Conservation (phyloP, 257 asterid genomes). For the Cruciata laevipes region DNA sequence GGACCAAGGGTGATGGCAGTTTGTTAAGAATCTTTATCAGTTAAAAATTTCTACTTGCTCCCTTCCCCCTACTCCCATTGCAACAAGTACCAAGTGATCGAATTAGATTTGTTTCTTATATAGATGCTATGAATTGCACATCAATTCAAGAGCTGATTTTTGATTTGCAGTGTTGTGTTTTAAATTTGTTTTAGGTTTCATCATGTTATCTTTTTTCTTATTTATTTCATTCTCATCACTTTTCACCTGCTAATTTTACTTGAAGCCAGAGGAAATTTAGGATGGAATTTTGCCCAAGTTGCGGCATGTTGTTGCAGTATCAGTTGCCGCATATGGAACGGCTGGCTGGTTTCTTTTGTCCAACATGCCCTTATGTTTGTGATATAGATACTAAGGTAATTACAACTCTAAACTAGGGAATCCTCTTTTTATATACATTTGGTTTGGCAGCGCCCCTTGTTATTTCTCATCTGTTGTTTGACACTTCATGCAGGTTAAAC, state of each 20-base stretch:
- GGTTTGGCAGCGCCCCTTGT: background rate
- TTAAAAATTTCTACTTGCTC: too few relatives aligned
- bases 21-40: too few relatives aligned
- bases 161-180: background rate
- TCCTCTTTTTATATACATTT: background rate
- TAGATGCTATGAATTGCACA: too few relatives aligned
- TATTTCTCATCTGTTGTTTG: background rate
- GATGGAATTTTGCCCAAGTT: constrained; percentile 82
- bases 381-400: constrained; percentile 47
- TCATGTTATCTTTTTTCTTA: too few relatives aligned
- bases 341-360: constrained; percentile 52
- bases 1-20: too few relatives aligned
- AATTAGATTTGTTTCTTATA: too few relatives aligned
- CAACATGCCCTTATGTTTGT: constrained; percentile 56
- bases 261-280: too few relatives aligned
- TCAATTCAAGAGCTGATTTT: too few relatives aligned
- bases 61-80: too few relatives aligned
- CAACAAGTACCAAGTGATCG: too few relatives aligned
- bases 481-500: constrained; percentile 42
- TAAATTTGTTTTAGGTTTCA: background rate
- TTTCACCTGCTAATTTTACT: constrained; percentile 1
- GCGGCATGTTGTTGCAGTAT: constrained; percentile 56
- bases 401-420: background rate
- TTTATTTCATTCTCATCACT: background rate
- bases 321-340: constrained; percentile 48